Base-by-base conservation (phyloP, 306 rosid genomes). In the Cicer arietinum region DNA sequence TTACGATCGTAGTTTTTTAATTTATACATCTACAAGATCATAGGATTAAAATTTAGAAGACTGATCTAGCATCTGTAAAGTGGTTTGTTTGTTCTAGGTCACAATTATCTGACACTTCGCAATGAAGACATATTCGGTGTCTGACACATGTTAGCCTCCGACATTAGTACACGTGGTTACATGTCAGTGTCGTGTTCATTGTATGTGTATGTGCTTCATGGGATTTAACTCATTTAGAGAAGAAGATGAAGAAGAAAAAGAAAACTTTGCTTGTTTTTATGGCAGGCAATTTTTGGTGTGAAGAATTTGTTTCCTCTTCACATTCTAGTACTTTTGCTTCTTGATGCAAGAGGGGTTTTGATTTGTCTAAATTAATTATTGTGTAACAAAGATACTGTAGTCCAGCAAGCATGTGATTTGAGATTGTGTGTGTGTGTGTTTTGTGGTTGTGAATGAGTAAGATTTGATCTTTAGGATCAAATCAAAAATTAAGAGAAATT, bases 21-120 rank as follows among this genome's bases (percentile, higher is more conserved):
- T 8, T 39, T 30, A 72, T 45, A 56, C 64, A 57, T 76, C 18
- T 76, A 45, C 44, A 78, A 77, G 73, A 79, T 81, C 57, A 70
- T 83, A 87, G 84, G 79, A 83, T 80, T 68, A 67, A 66, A 78
- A 68, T 85, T 48, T 84, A 86, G 81, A 83, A 64, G 73, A 83
- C 87, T 84, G 83, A 86, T 86, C 79, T 84, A 88, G 90, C 86
- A 72, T 81, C 53, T 90, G 96, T 87, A 88, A 81, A 92, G 89
- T 54, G 82, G 86, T 56, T 70, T 39, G 39, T 35, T 77, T 84
- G 87, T 83, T 79, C 81, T 86, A 78, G 86, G 81, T 78, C 63
- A 51, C 66, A 75, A 77, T 57, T 80, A 75, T 76, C 2, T 50
- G 17, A 25, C 35, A 25, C 35, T 25, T 25, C 0, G 4, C 35